Conservation (phyloP, 2,329 filamentous ascomycete species). For the Cladosporium sp. region DNA sequence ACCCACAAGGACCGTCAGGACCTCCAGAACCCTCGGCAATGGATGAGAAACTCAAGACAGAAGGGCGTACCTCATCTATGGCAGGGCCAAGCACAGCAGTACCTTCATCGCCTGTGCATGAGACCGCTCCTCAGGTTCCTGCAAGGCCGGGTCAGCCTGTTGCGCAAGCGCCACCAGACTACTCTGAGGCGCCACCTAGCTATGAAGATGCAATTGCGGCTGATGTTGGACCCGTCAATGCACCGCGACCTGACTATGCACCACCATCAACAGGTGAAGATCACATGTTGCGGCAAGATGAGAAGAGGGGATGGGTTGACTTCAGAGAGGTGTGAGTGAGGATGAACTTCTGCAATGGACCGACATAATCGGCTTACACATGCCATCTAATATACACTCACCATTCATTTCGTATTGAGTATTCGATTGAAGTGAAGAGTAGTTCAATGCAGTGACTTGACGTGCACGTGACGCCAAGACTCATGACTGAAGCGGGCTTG, state of each 20-base stretch:
- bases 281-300: slow-evolving; percentile 10
- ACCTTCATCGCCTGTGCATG: background rate
- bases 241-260: slow-evolving; percentile 63
- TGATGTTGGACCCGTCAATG: slow-evolving; percentile 68
- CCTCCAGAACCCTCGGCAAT: background rate
- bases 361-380: background rate
- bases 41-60: slow-evolving; percentile 22
- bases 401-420: no score
- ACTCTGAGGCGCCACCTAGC: slow-evolving; percentile 82
- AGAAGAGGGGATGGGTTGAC: slow-evolving; percentile 12
- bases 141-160: slow-evolving; percentile 8
- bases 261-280: slow-evolving; percentile 36
- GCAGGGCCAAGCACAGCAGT: slow-evolving; percentile 3
- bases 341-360: background rate
- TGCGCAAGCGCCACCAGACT: slow-evolving; percentile 18
- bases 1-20: background rate
- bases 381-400: background rate
- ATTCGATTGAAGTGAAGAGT: no score
- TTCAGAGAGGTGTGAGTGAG: slow-evolving; percentile 5
- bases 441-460: no score
- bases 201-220: slow-evolving; percentile 92
- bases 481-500: background rate
- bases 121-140: background rate
- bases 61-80: slow-evolving; percentile 18
- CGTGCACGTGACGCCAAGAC: slow-evolving; percentile 9